Base-by-base conservation (phyloP, 2,329 filamentous ascomycete species). In the Hymenoscyphus fructigenus region DNA sequence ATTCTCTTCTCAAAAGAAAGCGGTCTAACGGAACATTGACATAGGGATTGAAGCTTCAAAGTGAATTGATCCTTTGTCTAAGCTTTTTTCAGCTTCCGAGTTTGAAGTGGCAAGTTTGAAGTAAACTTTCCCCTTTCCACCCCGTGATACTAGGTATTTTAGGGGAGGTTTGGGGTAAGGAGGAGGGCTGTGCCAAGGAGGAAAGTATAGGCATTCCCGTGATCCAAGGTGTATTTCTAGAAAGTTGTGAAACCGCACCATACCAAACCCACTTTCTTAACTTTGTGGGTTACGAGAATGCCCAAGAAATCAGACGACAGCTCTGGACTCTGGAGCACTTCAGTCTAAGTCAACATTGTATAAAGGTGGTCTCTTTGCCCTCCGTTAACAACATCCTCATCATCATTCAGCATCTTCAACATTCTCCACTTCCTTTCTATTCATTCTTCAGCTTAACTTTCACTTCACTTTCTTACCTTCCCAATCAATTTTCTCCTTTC, bases 391-490 rank as follows among this genome's bases (percentile, higher is more conserved):
- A 53, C 47, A 53, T 53, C 10, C 44, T 50, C 47, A 53, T 26
- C 47, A 53, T 53, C 47, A 53, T 53, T 53, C 47, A 53, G 47
- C 47, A 23, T 53, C 47, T 53, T 26, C 47, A 26, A 15, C 47
- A 26, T 23, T 53, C 47, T 53, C 26, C 47, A 53, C 47, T 53
- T 53, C 47, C 9, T 53, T 26, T 53, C 47, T 53, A 53, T 53
- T 53, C 20, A 53, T 53, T 14, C 47, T 53, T 38, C n/a, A 14
- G 7, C 3, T 53, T 53, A 50, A n/a, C 20, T 53, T 53, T 53
- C 47, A 53, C 47, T 53, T 53, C 47, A 53, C 47, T 53, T 53
- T 26, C 47, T 53, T 53, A 14, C 47, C 47, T 53, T 23, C 26
- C 12, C 20, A 53, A 53, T 26, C 47, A 2, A 26, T 15, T 23